Evolutionary conservation across 2,329 filamentous ascomycete species (phyloP), one percentile per base, ranked within the genome.

Genomic region (Fusarium sp.): DNA sequence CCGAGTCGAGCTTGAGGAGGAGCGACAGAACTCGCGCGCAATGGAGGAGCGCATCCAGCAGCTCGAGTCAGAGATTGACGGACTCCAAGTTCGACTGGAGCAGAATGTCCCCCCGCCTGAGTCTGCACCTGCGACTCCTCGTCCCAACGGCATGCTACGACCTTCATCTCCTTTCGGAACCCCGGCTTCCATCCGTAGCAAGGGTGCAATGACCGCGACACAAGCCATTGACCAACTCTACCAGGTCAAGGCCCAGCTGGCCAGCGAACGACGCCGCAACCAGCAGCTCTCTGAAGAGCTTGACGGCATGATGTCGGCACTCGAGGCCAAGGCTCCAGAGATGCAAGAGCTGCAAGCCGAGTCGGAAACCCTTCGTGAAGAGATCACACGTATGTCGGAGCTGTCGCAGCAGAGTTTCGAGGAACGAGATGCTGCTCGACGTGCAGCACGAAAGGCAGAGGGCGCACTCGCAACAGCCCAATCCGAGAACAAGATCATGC

Each of bases 311-410:
- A 90, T 98, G 68, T 89, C 91, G 40, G 93, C 95, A 67, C 85
- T 98, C 40, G 95, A 99, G 81, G 92, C 92, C 27, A 95, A 94
- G 81, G 92, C 93, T 29, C 97, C 97, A 0, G 95, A 98, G 79
- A 90, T 98, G 33, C 92, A 97, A 71, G 95, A 98, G 76, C 86
- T 97, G 20, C 92, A 94, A 57, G 89, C 91, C 16, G 95, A 98
- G 77, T 92, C 95, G 72, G 92, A 94, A 63, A 91, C 93, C 35
- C 88, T 98, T 3, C 91, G 95, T 67, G 89, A 89, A 67, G 95
- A 98, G 75, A 92, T 97, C 40, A 88, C 94, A 36, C 93, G 97
- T 72, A 95, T 96, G 88, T 97, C 95, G 1, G 90, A 93, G 71
- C 88, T 98, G 27, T 91, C 97, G 10, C 94, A 98, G 70, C 91